Conservation (phyloP, 257 asterid species). For the Solanum paucissectum region DNA sequence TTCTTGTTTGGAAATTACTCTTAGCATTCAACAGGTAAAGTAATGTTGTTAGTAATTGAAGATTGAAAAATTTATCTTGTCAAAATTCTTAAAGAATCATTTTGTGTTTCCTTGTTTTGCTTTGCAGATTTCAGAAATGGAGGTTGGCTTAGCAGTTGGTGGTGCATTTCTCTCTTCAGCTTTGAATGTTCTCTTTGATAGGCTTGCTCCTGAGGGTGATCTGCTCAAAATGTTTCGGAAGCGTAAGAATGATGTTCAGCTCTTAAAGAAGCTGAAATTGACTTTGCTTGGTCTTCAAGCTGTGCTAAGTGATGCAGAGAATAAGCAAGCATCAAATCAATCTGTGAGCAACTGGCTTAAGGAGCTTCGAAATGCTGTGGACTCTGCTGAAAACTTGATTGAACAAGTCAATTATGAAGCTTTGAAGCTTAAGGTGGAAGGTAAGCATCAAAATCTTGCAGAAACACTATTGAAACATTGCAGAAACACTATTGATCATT, state of each 20-base stretch:
- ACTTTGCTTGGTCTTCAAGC: neutral
- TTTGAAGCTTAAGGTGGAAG: neutral
- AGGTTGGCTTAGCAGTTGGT: neutral
- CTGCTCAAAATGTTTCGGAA: neutral
- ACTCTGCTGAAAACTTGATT: neutral
- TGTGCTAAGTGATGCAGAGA: constrained; percentile 15
- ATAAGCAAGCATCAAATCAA: neutral
- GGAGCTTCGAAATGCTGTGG: neutral
- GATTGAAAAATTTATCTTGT: neutral
- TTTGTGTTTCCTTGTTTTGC: neutral
- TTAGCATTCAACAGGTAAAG: neutral
- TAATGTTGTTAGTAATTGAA: neutral
- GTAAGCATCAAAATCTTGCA: neutral
- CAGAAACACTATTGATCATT: neutral
- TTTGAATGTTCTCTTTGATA: neutral
- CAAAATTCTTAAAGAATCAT: neutral
- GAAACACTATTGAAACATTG: neutral
- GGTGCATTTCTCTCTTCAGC: neutral
- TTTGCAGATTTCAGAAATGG: neutral
- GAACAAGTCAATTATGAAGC: neutral
- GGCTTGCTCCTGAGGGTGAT: neutral
- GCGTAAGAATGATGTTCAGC: neutral
- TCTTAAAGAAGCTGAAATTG: neutral
- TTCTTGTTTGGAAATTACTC: neutral
- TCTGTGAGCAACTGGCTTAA: constrained; percentile 3